Base-by-base conservation (phyloP, 148 eudicot species). In the Pouteria glomerata region DNA sequence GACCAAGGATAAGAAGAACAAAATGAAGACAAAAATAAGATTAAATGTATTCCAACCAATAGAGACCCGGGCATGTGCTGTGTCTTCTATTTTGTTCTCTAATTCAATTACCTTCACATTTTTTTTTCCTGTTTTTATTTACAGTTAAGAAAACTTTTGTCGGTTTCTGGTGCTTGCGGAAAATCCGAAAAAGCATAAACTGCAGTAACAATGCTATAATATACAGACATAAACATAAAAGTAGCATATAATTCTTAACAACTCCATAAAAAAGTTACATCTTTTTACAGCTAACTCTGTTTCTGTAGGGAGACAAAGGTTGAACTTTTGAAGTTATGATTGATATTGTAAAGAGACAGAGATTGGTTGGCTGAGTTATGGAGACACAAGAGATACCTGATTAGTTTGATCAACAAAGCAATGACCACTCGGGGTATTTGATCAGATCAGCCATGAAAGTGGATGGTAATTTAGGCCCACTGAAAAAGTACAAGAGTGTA, bases 401-500 rank as follows among this genome's bases (percentile, higher is more conserved):
- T 52, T 70, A 27, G 10, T 39, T 24, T n/a, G 33, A 69, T 12
- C 26, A 74, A 24, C 33, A 53, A 56, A 66, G 51, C 41, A 53
- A 65, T 68, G 72, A 60, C 77, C 70, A 71, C 63, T 68, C 37
- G 26, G 51, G 76, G 33, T 60, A 53, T 50, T n/a, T 73, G 76
- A 66, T 78, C 61, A 23, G 79, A 70, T 57, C 44, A 74, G 72
- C 64, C 73, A 74, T 64, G 70, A 65, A 62, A 70, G 75, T 73
- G 57, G 80, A 68, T 68, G 77, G 75, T 60, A 56, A 42, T 24
- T 21, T 45, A 68, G 78, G 77, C 77, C 82, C 85, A 79, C 83
- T 41, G 33, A 57, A 19, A 35, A 21, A 37, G 59, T 56, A 67
- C 51, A 60, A 56, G 68, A 67, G 80, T 52, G 59, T n/a, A 57